A percentile compares a stretch with the other conserved stretches of the same genome.
Conservation (phyloP, 306 rosid species). For the Vigna angularis region DNA sequence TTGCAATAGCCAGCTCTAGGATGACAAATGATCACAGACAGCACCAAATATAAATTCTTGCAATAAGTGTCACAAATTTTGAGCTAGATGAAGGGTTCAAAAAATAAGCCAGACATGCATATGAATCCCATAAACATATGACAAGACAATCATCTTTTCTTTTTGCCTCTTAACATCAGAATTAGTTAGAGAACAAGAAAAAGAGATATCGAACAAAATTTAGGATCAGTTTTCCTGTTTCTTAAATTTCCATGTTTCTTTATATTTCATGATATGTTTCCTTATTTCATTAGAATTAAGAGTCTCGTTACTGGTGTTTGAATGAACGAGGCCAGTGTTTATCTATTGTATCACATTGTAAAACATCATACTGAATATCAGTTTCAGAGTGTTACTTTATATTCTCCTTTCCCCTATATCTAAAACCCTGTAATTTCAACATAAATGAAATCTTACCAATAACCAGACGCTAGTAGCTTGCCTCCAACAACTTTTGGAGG, state of each 20-base stretch:
- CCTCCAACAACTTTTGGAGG: slow-evolving; percentile 91
- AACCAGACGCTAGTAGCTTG: slow-evolving; percentile 96
- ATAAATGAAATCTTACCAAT: slow-evolving; percentile 71
- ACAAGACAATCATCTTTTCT: not conserved
- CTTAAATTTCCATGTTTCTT: not conserved
- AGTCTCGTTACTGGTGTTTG: not conserved
- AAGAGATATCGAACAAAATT: not conserved
- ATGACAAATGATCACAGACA: slow-evolving; percentile 25
- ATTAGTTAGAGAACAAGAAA: slow-evolving; percentile 2
- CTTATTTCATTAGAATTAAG: not conserved
- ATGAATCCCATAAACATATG: not conserved
- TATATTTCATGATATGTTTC: not conserved
- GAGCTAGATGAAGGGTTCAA: not conserved
- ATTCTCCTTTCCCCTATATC: not conserved
- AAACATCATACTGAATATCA: not conserved
- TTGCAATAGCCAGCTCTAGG: not conserved
- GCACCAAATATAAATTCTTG: slow-evolving; percentile 1
- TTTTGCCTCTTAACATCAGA: slow-evolving; percentile 12
- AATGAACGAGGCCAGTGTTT: not conserved
- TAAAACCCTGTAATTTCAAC: not conserved
- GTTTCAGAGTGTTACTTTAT: not conserved
- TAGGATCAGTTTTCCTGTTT: not conserved
- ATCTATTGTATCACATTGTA: not conserved
- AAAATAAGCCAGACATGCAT: slow-evolving; percentile 29
- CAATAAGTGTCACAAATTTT: not conserved